Conservation (phyloP, 352 stramenopile genomes). For the Blastocystis sp. region DNA sequence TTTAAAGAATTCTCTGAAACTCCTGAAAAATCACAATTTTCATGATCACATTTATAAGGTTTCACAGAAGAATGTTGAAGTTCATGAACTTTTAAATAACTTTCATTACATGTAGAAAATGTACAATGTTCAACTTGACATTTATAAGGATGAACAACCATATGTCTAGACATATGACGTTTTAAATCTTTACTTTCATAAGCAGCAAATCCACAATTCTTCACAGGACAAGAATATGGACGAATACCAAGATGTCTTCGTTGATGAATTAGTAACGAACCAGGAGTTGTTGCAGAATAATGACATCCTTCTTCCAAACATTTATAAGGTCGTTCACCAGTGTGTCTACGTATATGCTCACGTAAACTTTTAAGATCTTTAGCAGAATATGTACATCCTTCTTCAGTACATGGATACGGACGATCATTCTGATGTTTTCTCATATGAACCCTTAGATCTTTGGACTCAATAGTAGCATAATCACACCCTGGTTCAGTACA, state of each 20-base stretch:
- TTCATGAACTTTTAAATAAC: constrained; percentile 33
- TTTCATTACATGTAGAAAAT: constrained; percentile 21
- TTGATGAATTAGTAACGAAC: constrained; percentile 27
- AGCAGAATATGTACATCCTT: constrained; percentile 27
- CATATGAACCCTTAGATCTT: constrained; percentile 28
- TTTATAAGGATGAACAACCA: constrained; percentile 26
- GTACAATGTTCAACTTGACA: constrained; percentile 12
- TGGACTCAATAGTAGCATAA: constrained; percentile 25
- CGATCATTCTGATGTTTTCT: constrained; percentile 17
- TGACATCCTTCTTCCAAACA: constrained; percentile 24
- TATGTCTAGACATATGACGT: constrained; percentile 23
- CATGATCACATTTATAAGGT: not conserved
- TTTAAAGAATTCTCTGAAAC: constrained; percentile 6
- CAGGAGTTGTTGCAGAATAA: constrained; percentile 15
- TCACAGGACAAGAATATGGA: constrained; percentile 16
- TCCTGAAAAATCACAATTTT: constrained; percentile 18
- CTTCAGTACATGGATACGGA: constrained; percentile 18
- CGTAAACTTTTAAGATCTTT: constrained; percentile 22
- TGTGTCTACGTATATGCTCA: constrained; percentile 17
- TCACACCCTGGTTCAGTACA: constrained; percentile 23
- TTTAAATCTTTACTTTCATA: constrained; percentile 31
- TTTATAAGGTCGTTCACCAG: constrained; percentile 33
- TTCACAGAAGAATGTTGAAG: constrained; percentile 5
- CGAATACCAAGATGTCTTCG: constrained; percentile 21
- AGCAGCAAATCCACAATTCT: constrained; percentile 28